These are phyloP conservation scores for Cantharellus cinnabarinus DNA, from an alignment of 768 basidiomycete species.

Conservation along the genomic window DNA sequence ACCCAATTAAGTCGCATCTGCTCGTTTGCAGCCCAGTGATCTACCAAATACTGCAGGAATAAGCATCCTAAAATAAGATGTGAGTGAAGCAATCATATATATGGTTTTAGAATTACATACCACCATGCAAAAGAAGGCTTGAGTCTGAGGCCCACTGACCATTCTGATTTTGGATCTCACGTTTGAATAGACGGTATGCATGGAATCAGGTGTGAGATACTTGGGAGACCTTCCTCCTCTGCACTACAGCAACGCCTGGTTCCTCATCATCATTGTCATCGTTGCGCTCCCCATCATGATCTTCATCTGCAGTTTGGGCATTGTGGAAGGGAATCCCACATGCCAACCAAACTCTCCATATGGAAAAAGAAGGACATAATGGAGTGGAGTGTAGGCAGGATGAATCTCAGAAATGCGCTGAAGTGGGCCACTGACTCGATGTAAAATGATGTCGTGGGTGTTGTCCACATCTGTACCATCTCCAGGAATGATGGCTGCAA, in stretches of 20 bases:
- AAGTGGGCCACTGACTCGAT: no score
- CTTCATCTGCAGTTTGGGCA: no score
- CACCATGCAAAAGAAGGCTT: slow-evolving; percentile 16
- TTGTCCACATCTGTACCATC: no score
- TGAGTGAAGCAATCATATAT: slow-evolving; percentile 12
- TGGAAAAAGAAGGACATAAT: neutral
- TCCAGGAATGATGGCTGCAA: no score
- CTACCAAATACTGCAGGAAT: slow-evolving; percentile 1
- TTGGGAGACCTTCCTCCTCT: no score
- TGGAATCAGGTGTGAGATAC: neutral
- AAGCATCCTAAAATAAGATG: no score
- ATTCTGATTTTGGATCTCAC: slow-evolving; percentile 9
- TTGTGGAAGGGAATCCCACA: neutral
- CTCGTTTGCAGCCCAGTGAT: slow-evolving; percentile 1
- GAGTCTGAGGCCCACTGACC: slow-evolving; percentile 22
- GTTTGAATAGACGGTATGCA: slow-evolving; percentile 8
- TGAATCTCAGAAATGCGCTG: neutral
- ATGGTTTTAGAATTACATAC: slow-evolving; percentile 22
- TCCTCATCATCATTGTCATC: no score
- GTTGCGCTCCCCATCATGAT: no score
- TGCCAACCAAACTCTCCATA: neutral
- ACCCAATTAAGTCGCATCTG: slow-evolving; percentile 1
- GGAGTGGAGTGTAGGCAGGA: neutral
- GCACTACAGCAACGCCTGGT: neutral
- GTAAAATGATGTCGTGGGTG: no score